These are phyloP conservation scores for Lablab purpureus DNA, from an alignment of 306 rosid species.

Conservation along the genomic window DNA sequence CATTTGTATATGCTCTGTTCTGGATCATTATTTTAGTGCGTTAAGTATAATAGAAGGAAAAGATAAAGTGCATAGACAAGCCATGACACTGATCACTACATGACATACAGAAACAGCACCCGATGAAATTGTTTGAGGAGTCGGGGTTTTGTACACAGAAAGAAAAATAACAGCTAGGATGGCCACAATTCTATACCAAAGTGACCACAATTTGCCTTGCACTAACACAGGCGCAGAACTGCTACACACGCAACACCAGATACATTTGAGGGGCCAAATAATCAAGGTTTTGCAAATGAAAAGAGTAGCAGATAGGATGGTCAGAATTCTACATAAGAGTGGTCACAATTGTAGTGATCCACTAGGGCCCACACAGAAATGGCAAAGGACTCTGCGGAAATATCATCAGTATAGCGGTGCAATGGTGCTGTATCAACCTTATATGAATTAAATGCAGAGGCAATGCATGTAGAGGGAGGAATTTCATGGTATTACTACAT, in stretches of 20 bases:
- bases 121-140: neutral
- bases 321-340: neutral
- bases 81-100: neutral
- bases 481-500: no score
- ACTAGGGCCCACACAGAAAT: neutral
- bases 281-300: neutral
- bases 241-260: neutral
- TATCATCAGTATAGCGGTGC: neutral
- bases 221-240: neutral
- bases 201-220: neutral
- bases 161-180: neutral
- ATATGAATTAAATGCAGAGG: neutral
- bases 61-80: neutral
- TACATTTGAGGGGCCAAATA: neutral
- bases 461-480: neutral
- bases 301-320: neutral
- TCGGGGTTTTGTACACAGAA: neutral
- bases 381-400: neutral
- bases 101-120: neutral
- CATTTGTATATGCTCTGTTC: slow-evolving; percentile 42
- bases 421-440: neutral
- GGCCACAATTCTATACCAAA: neutral
- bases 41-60: neutral
- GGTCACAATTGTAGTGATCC: neutral
- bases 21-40: neutral